Evolutionary conservation across 1,139 yeast species (phyloP).

Genomic region (Sugiyamaella sp.): DNA sequence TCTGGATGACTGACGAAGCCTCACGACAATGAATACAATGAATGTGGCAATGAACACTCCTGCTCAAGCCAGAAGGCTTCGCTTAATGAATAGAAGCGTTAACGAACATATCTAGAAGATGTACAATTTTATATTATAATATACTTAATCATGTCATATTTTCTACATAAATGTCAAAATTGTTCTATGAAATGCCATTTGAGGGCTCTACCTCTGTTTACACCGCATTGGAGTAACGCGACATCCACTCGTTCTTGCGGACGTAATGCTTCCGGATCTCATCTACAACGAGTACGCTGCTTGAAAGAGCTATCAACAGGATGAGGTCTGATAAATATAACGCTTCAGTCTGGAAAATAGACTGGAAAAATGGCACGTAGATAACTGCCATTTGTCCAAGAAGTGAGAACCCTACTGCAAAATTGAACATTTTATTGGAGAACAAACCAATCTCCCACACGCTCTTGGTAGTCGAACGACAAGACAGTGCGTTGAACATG

Average conservation of each 20-base stretch:
- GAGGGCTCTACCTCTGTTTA: conserved; percentile 5
- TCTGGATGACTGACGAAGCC: no score
- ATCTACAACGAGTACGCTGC: conserved; percentile 83
- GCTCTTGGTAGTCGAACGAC: conserved; percentile 85
- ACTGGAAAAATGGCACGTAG: conserved; percentile 88
- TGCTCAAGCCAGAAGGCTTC: no score
- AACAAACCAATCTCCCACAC: conserved; percentile 75
- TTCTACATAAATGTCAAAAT: conserved; percentile 10
- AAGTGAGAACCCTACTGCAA: conserved; percentile 87
- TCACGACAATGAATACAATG: no score
- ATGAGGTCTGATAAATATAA: conserved; percentile 67
- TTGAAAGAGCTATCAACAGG: conserved; percentile 63
- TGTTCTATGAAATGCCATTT: conserved; percentile 1
- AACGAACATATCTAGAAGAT: not conserved
- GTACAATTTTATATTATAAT: conserved; percentile 10
- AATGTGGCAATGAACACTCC: no score
- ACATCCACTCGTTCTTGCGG: conserved; percentile 32
- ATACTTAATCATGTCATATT: conserved; percentile 11
- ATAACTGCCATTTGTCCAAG: conserved; percentile 93
- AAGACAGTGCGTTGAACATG: conserved; percentile 92
- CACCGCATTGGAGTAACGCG: conserved; percentile 30
- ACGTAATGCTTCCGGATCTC: conserved; percentile 66
- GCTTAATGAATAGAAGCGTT: not conserved
- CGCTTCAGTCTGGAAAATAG: conserved; percentile 92
- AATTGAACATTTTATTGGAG: conserved; percentile 84